Evolutionary conservation across 805 yeast species (phyloP), one percentile per base, ranked within the genome.

Genomic region (Spathaspora hagerdaliae): DNA sequence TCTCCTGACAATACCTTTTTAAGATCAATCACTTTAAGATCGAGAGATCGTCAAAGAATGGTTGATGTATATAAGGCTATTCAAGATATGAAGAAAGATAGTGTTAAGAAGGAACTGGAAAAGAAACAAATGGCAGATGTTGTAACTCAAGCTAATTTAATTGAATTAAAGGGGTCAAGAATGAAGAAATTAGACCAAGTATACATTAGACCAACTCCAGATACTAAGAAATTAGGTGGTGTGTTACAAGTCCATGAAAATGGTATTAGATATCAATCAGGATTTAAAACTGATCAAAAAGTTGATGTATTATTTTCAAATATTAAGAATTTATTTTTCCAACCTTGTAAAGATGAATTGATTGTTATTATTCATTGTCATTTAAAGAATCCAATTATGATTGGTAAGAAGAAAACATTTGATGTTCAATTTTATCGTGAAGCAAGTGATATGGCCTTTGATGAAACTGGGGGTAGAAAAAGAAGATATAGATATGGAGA

Each of bases 371-470:
- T 94, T 50, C 99, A 94, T 67, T 83, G 91, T 59, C 96, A 91
- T 67, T 77, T 94, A 64, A 90, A 89, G 63, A 83, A 83, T 38
- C 99, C 98, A 26, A 83, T 94, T 48, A 85, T 94, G 81, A 85
- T 94, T 63, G 98, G 98, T 51, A 94, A 94, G 71, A 85, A 87
- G 71, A 94, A 94, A 69, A 89, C 97, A 0, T 85, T 83, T 64
- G 98, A 94, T 58, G 88, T 94, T 39, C 99, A 94, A 70, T 90
- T 94, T 62, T 94, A 91, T 72, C 78, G 98, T 52, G 99, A 94
- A 65, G 98, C 97, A 10, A 83, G 96, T 29, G 99, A 94, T 61
- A 86, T 90, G 76, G 83, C 96, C 3, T 90, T 90, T 57, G 99
- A 94, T 67, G 99, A 94, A 68, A 94, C 99, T 14, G 96, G 97